A percentile compares a stretch with the other conserved stretches of the same genome.
Conservation (phyloP, 768 basidiomycete genomes). For the Tulasnella sp. region DNA sequence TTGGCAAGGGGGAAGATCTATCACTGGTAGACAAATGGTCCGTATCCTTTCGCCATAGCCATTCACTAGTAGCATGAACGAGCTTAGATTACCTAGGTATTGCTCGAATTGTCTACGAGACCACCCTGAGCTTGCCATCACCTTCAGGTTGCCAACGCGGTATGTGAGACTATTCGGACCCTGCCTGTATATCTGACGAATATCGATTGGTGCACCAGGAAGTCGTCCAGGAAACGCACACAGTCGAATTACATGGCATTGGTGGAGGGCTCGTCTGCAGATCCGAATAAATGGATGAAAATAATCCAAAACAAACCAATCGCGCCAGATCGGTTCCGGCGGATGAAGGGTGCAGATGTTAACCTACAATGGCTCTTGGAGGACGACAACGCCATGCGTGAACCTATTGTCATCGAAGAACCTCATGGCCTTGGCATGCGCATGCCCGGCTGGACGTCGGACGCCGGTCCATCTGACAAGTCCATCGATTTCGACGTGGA, state of each 20-base stretch:
- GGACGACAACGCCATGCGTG: conserved; percentile 60
- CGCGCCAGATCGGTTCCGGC: conserved; percentile 47
- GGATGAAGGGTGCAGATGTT: conserved; percentile 56
- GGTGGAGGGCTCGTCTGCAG: conserved; percentile 20
- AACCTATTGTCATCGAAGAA: conserved; percentile 68
- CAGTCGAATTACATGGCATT: conserved; percentile 45
- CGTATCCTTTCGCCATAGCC: conserved; percentile 23
- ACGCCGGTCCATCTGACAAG: background rate
- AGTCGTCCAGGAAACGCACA: conserved; percentile 52
- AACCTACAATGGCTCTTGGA: conserved; percentile 59
- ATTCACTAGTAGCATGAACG: background rate
- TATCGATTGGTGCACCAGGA: conserved; percentile 30
- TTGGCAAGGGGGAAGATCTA: conserved; percentile 50
- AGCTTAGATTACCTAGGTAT: conserved; percentile 39
- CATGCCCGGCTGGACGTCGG: conserved; percentile 44
- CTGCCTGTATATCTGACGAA: background rate
- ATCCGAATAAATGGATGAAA: conserved; percentile 53
- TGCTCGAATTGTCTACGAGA: conserved; percentile 49
- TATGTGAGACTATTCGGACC: background rate
- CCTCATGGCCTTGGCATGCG: conserved; percentile 81
- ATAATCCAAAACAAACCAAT: conserved; percentile 58
- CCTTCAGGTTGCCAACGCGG: conserved; percentile 56
- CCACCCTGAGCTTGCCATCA: conserved; percentile 52
- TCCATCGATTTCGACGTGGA: conserved; percentile 45
- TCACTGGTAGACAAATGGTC: conserved; percentile 70